Conservation (phyloP, 345 rosid genomes). For the Reutealis trisperma region DNA sequence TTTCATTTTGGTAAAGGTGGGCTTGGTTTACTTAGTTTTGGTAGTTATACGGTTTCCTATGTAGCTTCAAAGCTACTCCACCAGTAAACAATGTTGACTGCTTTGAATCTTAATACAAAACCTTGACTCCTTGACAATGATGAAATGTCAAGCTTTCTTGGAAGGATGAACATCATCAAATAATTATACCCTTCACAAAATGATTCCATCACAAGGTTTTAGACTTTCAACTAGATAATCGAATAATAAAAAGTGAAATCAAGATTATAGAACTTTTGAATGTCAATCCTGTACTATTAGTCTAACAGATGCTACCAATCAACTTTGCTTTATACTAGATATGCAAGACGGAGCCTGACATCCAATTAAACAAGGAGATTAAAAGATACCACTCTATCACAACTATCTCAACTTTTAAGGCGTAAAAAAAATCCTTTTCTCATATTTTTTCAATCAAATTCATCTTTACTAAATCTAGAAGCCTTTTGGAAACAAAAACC, state of each 20-base stretch:
- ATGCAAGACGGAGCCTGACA: not conserved
- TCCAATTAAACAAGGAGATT: not conserved
- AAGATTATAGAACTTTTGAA: not conserved
- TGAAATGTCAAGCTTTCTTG: not conserved
- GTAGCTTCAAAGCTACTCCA: not conserved
- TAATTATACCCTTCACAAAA: not conserved
- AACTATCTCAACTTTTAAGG: slow-evolving; percentile 1
- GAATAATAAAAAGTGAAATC: not conserved
- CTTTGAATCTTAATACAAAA: not conserved
- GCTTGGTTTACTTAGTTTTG: not conserved
- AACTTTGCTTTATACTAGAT: not conserved
- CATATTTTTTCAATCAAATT: not conserved
- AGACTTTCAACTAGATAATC: not conserved
- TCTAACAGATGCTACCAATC: not conserved
- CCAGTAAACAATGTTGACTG: not conserved
- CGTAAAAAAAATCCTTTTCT: not conserved
- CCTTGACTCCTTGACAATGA: not conserved
- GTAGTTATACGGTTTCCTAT: not conserved
- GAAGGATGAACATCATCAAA: not conserved
- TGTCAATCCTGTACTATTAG: not conserved
- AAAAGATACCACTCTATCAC: not conserved
- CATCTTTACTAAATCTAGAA: not conserved
- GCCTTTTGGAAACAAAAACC: not conserved
- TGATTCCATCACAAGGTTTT: not conserved
- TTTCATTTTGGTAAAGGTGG: too few relatives aligned